Conservation (phyloP, 352 stramenopile species). For the Pythium dissotocum region DNA sequence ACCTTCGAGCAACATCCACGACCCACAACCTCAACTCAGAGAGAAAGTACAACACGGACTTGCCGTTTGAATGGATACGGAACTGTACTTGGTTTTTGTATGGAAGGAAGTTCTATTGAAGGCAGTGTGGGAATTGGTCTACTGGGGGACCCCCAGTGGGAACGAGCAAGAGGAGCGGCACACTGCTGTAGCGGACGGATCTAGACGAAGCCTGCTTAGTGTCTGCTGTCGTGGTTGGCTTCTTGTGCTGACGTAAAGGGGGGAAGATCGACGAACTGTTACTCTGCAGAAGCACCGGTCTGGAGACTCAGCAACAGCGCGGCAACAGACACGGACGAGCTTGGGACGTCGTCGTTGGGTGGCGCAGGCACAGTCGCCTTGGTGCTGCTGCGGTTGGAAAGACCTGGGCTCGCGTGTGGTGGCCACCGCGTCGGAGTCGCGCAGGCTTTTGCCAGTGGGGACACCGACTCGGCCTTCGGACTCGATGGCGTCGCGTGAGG, state of each 20-base stretch:
- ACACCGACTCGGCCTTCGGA: background rate
- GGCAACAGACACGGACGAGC: background rate
- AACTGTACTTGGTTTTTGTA: background rate
- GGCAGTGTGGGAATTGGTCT: background rate
- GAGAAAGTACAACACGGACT: conserved; percentile 3
- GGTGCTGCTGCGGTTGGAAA: background rate
- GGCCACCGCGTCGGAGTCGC: background rate
- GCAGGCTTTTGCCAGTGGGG: background rate
- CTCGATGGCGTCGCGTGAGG: background rate
- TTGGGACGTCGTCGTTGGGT: background rate
- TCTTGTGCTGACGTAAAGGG: background rate
- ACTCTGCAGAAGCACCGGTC: background rate
- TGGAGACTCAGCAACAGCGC: conserved; percentile 1
- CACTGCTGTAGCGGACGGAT: no score
- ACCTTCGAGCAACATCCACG: background rate
- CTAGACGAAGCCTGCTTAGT: no score
- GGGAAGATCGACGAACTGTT: background rate
- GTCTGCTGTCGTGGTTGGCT: background rate
- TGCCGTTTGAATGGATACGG: background rate
- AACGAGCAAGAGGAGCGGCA: background rate
- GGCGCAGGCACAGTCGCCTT: background rate
- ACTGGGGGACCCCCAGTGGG: background rate
- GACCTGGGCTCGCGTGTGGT: background rate
- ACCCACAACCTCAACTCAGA: background rate
- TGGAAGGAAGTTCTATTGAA: background rate